Evolutionary conservation across 306 rosid genomes (phyloP).

Genomic region (Crataegus laevigata): DNA sequence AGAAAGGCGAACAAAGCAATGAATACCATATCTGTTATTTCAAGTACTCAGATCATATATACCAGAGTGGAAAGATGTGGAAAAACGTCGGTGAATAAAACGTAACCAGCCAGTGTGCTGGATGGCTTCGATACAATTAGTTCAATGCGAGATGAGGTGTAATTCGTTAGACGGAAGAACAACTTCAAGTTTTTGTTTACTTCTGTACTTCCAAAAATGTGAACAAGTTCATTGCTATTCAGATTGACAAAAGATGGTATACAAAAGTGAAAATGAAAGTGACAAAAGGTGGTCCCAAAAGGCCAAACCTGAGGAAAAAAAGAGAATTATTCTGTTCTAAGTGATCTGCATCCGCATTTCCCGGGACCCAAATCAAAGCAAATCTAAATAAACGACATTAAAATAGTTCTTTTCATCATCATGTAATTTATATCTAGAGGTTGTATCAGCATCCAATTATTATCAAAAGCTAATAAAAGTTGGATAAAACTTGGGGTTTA

Average conservation of each 20-base stretch:
- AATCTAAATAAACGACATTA: not conserved
- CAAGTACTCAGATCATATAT: not conserved
- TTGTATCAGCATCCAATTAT: not conserved
- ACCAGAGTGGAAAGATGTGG: not conserved
- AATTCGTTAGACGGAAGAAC: not conserved
- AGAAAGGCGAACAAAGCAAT: not conserved
- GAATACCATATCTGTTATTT: constrained; percentile 6
- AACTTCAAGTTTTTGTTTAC: not conserved
- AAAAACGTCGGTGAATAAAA: not conserved
- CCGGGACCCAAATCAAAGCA: not conserved
- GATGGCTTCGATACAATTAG: not conserved
- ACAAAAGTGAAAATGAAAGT: not conserved
- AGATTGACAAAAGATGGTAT: not conserved
- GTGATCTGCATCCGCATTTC: not conserved
- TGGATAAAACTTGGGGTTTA: not conserved
- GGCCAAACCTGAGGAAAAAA: not conserved
- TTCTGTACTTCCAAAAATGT: not conserved
- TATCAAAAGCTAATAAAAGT: constrained; percentile 1
- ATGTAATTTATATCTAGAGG: not conserved
- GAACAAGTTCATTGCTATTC: constrained; percentile 2
- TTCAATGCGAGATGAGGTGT: not conserved
- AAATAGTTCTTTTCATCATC: not conserved
- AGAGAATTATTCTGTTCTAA: not conserved
- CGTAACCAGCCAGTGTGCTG: not conserved
- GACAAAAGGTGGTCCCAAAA: not conserved